A percentile compares a stretch with the other conserved stretches of the same genome.
Evolutionary conservation across 2,329 filamentous ascomycete species (phyloP).

Genomic region (Penicillium italicum): DNA sequence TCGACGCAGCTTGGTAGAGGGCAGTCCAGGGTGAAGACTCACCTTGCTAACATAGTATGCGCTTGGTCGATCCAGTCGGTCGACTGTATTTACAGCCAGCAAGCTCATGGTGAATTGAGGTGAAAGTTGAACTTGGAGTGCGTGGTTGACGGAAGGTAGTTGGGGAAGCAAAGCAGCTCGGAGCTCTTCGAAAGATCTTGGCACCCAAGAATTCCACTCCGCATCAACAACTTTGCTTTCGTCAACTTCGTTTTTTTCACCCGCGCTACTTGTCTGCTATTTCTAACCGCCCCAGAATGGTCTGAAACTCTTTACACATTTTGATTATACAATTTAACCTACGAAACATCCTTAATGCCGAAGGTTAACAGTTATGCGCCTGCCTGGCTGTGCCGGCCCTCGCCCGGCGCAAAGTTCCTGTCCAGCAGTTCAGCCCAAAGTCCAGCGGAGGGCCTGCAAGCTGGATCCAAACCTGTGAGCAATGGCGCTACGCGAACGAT

Average conservation of each 20-base stretch:
- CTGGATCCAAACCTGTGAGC: constrained; percentile 23
- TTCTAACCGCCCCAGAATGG: constrained; percentile 6
- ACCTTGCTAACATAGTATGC: constrained; percentile 88
- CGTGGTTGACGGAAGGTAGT: constrained; percentile 14
- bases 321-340: not conserved
- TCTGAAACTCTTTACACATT: not conserved
- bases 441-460: constrained; percentile 26
- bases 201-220: constrained; percentile 23
- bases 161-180: constrained; percentile 20
- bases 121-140: not conserved
- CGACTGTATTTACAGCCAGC: constrained; percentile 61
- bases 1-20: not conserved
- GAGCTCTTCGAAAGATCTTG: constrained; percentile 24
- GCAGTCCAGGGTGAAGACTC: constrained; percentile 31
- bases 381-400: constrained; percentile 75
- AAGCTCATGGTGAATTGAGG: constrained; percentile 26
- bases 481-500: constrained; percentile 59
- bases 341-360: constrained; percentile 58
- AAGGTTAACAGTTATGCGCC: constrained; percentile 83
- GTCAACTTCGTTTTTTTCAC: not conserved
- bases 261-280: not conserved
- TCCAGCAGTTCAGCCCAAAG: constrained; percentile 48
- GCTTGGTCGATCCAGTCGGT: constrained; percentile 88
- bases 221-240: constrained; percentile 19
- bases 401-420: constrained; percentile 76